Conservation (phyloP, 192 early-diverging fungal species). For the Linnemannia schmuckeri region DNA sequence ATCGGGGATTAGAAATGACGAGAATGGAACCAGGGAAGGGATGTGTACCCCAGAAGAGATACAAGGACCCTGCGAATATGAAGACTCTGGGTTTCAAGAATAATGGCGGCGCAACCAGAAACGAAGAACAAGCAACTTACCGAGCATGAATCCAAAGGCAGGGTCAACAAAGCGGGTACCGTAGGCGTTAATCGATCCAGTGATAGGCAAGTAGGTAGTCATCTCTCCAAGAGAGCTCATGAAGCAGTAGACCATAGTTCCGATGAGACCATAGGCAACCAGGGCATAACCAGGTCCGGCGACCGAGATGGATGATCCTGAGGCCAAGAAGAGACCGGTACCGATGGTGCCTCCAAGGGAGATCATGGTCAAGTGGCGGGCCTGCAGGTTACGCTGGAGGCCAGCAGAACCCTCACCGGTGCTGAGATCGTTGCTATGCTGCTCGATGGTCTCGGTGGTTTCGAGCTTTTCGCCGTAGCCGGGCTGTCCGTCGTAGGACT, state of each 20-base stretch:
- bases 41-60: slow-evolving; percentile 3
- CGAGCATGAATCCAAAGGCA: slow-evolving; percentile 74
- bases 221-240: slow-evolving; percentile 85
- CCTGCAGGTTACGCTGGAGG: slow-evolving; percentile 72
- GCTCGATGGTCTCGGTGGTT: background rate
- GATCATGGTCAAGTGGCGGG: slow-evolving; percentile 74
- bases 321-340: slow-evolving; percentile 86
- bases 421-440: background rate
- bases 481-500: slow-evolving; percentile 4
- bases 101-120: background rate
- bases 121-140: slow-evolving; percentile 22
- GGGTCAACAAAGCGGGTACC: slow-evolving; percentile 85
- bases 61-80: background rate
- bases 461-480: background rate
- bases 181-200: slow-evolving; percentile 84
- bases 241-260: slow-evolving; percentile 74
- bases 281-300: slow-evolving; percentile 80
- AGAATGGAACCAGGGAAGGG: background rate
- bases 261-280: slow-evolving; percentile 58
- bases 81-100: background rate
- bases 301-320: slow-evolving; percentile 71
- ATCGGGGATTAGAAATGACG: background rate
- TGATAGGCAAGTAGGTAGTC: slow-evolving; percentile 82
- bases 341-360: slow-evolving; percentile 75
- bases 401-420: background rate